Base-by-base conservation (phyloP, 83 land plant species). In the Picea mariana region DNA sequence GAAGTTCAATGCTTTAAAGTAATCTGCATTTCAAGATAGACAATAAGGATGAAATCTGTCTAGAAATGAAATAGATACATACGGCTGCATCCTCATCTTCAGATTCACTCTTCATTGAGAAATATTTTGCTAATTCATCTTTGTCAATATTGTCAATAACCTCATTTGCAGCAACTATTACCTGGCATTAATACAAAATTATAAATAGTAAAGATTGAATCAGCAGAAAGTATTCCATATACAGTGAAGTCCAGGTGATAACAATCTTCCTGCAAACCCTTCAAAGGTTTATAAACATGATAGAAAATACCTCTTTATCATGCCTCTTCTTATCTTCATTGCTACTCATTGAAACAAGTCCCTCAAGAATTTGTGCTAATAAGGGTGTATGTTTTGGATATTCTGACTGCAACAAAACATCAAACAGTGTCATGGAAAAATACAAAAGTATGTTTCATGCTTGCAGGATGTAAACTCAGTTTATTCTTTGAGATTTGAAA, bases 81-180 rank as follows among this genome's bases (percentile, higher is more conserved):
- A 93, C 96, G 88, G 86, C 92, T 42, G 87, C 83, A 47, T 92
- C 94, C 24, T 84, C 85, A 81, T 93, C 96, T 71, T 93, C 96
- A 38, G 94, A 87, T 75, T 93, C 94, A 78, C 80, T 63, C 85
- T 87, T 91, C 34, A 87, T 59, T 34, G 94, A 84, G 58, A 93
- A 83, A 81, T 84, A 91, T 65, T 90, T 91, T 20, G 94, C 94
- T 38, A 93, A 68, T 40, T 87, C 94, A 67, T 93, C 94, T 79
- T 79, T 91, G 83, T 93, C 90, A 81, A 93, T 80, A 68, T 86
- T 89, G 20, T 83, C 85, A 80, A 93, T 80, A 0, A 91, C 89
- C 84, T 89, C 96, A 82, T 93, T 78, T 23, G 94, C 96, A 47
- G 92, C 92, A 78, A 65, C 79, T 16, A 93, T 85, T 61, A 93